These are phyloP conservation scores for Torulaspora globosa DNA, from an alignment of 1,139 yeast species.

Conservation along the genomic window DNA sequence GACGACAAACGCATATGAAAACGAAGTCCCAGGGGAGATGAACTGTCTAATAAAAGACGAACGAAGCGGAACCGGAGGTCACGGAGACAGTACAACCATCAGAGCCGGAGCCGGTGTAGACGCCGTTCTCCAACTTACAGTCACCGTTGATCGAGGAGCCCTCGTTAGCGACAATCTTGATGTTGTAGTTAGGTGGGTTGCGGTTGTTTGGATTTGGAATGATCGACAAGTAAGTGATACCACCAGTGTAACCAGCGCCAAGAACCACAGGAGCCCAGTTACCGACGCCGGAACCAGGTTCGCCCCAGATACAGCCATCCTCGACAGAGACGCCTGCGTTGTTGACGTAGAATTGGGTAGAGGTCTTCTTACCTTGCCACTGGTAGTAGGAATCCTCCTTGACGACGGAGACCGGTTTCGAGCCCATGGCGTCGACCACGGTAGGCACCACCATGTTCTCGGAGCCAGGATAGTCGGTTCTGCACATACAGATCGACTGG, in stretches of 20 bases:
- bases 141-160: slow-evolving; percentile 65
- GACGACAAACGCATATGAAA: slow-evolving; percentile 1
- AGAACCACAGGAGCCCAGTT: slow-evolving; percentile 98
- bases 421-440: slow-evolving; percentile 61
- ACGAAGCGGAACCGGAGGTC: slow-evolving; percentile 67
- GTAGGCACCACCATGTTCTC: slow-evolving; percentile 98
- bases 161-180: slow-evolving; percentile 73
- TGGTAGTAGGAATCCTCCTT: slow-evolving; percentile 69
- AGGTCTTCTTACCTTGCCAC: slow-evolving; percentile 80
- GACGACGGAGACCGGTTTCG: slow-evolving; percentile 71
- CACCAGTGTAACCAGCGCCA: slow-evolving; percentile 84
- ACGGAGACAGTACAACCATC: slow-evolving; percentile 96
- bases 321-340: slow-evolving; percentile 86
- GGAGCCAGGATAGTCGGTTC: slow-evolving; percentile 98
- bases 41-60: slow-evolving; percentile 36
- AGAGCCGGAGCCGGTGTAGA: slow-evolving; percentile 59
- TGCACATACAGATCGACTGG: slow-evolving; percentile 77
- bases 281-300: slow-evolving; percentile 73
- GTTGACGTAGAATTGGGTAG: slow-evolving; percentile 96
- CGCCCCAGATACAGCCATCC: slow-evolving; percentile 94
- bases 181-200: slow-evolving; percentile 73
- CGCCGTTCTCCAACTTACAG: slow-evolving; percentile 78
- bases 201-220: slow-evolving; percentile 93
- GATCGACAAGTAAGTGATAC: slow-evolving; percentile 80
- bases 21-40: not conserved